Percentiles rank a stretch among this genome's conserved stretches.
Evolutionary conservation across 2,329 filamentous ascomycete genomes (phyloP).

Genomic region (Penicillium italicum): DNA sequence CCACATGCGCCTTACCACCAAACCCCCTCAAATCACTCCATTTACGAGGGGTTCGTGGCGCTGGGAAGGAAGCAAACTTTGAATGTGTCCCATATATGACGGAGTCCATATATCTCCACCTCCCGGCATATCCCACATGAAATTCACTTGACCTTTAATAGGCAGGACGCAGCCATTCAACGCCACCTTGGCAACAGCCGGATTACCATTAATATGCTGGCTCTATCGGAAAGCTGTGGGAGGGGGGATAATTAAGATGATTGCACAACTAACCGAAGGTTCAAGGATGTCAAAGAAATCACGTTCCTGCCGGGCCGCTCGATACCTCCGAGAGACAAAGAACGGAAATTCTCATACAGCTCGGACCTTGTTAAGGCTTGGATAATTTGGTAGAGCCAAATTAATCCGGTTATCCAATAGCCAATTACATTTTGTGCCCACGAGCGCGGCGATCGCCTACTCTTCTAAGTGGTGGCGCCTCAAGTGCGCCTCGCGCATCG

Average conservation of each 20-base stretch:
- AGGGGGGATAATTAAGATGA: fast-evolving
- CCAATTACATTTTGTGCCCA: not conserved
- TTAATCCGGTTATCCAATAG: not conserved
- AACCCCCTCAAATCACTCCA: not conserved
- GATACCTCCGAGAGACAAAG: not conserved
- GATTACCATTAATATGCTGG: not conserved
- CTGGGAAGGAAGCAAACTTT: not conserved
- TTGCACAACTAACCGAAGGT: not conserved
- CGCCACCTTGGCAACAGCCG: not conserved
- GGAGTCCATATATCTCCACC: not conserved
- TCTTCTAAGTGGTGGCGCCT: not conserved
- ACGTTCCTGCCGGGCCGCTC: not conserved
- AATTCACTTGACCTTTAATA: not conserved
- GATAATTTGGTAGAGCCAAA: not conserved
- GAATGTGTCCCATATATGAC: fast-evolving
- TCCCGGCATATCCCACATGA: not conserved
- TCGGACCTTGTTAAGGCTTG: not conserved
- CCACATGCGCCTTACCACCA: not conserved
- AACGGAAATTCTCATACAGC: not conserved
- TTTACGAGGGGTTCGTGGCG: not conserved
- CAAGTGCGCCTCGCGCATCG: no score
- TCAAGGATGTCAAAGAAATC: not conserved
- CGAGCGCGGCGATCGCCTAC: no score
- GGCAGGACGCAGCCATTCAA: not conserved
- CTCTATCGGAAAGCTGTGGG: not conserved